phyloP scores from a whole-genome alignment of 1,284 basidiomycete species.

The Fomitopsis palustris region DNA sequence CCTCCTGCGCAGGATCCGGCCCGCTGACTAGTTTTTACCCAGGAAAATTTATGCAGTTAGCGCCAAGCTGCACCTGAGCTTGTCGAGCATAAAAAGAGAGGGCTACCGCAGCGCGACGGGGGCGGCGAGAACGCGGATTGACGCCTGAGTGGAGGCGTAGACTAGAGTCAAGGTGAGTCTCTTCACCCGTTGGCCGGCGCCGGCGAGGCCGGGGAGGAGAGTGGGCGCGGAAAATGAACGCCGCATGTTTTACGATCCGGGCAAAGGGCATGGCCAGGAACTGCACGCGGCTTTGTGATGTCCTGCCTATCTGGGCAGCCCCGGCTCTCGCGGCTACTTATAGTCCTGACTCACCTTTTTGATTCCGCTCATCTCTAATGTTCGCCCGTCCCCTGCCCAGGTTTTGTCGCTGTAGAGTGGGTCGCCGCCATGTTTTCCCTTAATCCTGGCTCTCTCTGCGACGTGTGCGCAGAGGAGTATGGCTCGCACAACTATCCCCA shows the following conservation, averaged over 20 bases:
- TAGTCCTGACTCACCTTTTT: constrained; percentile 28
- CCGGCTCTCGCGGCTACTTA: constrained; percentile 23
- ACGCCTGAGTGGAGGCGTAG: background rate
- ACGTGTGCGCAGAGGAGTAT: constrained; percentile 82
- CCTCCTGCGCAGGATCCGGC: background rate
- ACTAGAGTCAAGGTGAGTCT: background rate
- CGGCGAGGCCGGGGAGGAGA: background rate
- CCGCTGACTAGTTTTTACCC: background rate
- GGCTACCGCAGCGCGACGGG: constrained; percentile 4
- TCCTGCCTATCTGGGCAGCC: constrained; percentile 12
- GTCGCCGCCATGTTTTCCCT: constrained; percentile 64
- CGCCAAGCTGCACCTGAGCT: constrained; percentile 15
- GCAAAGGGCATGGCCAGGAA: constrained; percentile 11
- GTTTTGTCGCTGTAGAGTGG: constrained; percentile 24
- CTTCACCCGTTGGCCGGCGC: background rate
- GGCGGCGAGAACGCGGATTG: background rate
- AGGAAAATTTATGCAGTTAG: constrained; percentile 18
- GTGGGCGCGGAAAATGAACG: background rate
- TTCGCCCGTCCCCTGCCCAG: constrained; percentile 26
- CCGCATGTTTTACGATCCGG: constrained; percentile 9
- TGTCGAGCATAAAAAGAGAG: constrained; percentile 2
- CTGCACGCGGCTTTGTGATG: constrained; percentile 2
- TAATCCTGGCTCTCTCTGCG: constrained; percentile 74
- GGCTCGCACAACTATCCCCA: constrained; percentile 68
- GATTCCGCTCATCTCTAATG: constrained; percentile 24